These are phyloP conservation scores for Porcisia deanei DNA, from an alignment of 208 protist genomes.

Conservation along the genomic window DNA sequence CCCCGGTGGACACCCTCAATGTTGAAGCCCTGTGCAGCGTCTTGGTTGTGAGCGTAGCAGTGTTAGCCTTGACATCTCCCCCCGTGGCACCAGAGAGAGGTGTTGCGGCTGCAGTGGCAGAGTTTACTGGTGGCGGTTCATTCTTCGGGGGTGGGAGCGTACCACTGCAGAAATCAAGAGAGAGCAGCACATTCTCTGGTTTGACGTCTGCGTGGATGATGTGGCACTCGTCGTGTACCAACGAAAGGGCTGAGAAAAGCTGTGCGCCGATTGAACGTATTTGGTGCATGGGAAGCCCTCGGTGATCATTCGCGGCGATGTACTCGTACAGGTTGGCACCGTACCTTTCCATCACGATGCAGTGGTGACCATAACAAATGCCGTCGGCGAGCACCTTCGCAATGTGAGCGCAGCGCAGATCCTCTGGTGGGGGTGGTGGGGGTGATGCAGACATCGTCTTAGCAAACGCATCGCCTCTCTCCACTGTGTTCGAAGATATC, in stretches of 20 bases:
- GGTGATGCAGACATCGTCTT: not conserved
- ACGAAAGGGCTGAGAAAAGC: conserved; percentile 92
- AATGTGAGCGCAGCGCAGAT: conserved; percentile 62
- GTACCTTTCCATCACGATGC: conserved; percentile 92
- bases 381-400: conserved; percentile 77
- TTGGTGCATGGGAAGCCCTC: conserved; percentile 80
- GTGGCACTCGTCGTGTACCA: conserved; percentile 85
- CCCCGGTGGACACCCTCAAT: not conserved
- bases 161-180: conserved; percentile 52
- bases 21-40: not conserved
- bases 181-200: conserved; percentile 93
- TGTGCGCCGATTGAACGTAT: conserved; percentile 88
- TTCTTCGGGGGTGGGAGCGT: conserved; percentile 17
- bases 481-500: not conserved
- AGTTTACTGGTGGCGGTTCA: not conserved
- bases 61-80: not conserved
- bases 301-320: conserved; percentile 72
- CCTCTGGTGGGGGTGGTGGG: conserved; percentile 42
- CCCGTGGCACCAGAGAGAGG: not conserved
- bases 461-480: not conserved
- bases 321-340: conserved; percentile 93
- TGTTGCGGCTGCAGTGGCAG: too few species aligned
- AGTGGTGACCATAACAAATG: conserved; percentile 84
- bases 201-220: conserved; percentile 98
- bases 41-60: not conserved